A percentile compares a stretch with the other conserved stretches of the same genome.
Conservation (phyloP, 805 yeast species). For the Clavispora asparagi region DNA sequence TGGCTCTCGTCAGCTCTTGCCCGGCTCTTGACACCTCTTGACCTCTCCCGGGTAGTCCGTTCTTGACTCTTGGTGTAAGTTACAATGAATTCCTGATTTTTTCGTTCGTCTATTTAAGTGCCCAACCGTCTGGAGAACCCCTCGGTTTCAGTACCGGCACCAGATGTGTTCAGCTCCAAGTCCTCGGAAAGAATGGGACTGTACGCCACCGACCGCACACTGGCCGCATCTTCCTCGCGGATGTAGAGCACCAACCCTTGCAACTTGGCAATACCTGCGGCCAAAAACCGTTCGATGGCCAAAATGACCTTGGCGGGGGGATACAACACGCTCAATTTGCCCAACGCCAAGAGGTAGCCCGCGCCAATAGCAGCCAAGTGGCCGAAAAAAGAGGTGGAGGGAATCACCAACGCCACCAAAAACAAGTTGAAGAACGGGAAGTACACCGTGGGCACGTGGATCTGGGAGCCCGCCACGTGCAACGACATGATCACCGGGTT, state of each 20-base stretch:
- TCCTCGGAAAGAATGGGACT: slow-evolving; percentile 23
- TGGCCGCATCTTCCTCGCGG: slow-evolving; percentile 55
- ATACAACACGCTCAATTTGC: slow-evolving; percentile 50
- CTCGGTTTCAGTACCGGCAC: slow-evolving; percentile 3
- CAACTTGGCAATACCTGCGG: slow-evolving; percentile 45
- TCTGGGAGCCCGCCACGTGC: slow-evolving; percentile 28
- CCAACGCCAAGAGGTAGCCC: slow-evolving; percentile 61
- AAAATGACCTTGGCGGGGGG: slow-evolving; percentile 65
- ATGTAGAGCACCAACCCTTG: slow-evolving; percentile 52
- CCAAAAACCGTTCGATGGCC: slow-evolving; percentile 57
- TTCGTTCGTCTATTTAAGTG: background rate
- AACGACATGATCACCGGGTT: slow-evolving; percentile 36
- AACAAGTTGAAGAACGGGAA: slow-evolving; percentile 52
- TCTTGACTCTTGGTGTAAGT: too few species aligned
- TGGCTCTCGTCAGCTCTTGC: too few species aligned
- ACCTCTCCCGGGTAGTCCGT: too few species aligned
- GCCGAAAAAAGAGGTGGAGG: slow-evolving; percentile 68
- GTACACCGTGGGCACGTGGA: slow-evolving; percentile 52
- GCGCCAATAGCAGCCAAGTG: slow-evolving; percentile 62
- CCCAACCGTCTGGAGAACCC: slow-evolving; percentile 14
- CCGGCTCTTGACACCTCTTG: too few species aligned
- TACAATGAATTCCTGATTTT: background rate
- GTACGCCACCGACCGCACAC: slow-evolving; percentile 33
- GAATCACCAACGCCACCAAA: slow-evolving; percentile 47
- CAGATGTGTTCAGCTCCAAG: slow-evolving; percentile 12